A percentile compares a stretch with the other conserved stretches of the same genome.
Evolutionary conservation across 176 grass and related monocot genomes (phyloP).

Genomic region (Aegilops bicornis): DNA sequence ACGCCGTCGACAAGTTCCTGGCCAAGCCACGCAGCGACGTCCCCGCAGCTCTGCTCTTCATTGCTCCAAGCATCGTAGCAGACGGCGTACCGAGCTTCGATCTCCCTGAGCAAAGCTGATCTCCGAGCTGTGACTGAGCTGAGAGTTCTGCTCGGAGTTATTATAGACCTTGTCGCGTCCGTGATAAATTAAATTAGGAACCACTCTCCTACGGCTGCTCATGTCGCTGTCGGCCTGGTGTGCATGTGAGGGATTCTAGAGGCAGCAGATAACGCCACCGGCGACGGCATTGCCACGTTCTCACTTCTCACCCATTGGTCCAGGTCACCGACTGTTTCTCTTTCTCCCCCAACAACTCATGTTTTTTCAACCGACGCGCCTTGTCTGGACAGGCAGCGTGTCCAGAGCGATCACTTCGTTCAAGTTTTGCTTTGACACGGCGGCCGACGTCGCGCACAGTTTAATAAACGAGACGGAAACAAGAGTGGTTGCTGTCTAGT

Average conservation of each 20-base stretch:
- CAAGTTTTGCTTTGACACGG: background rate
- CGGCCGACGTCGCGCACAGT: background rate
- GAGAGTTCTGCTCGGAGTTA: background rate
- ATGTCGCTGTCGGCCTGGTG: background rate
- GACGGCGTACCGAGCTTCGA: background rate
- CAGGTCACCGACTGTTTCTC: background rate
- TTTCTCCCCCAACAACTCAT: background rate
- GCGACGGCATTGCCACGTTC: background rate
- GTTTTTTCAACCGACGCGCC: background rate
- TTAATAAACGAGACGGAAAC: background rate
- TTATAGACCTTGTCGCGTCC: background rate
- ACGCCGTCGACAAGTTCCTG: background rate
- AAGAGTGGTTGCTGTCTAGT: background rate
- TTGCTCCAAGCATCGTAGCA: slow-evolving; percentile 10
- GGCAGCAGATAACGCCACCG: background rate
- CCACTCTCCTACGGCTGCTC: background rate
- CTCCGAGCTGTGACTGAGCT: background rate
- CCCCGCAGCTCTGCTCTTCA: background rate
- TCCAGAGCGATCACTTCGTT: background rate
- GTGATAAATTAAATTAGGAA: background rate
- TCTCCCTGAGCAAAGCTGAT: background rate
- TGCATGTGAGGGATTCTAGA: background rate
- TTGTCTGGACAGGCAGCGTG: background rate
- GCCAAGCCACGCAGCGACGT: background rate
- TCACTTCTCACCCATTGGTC: background rate